phyloP scores from a whole-genome alignment of 176 grass and related monocot species.

The bread wheat (Triticum aestivum) region DNA sequence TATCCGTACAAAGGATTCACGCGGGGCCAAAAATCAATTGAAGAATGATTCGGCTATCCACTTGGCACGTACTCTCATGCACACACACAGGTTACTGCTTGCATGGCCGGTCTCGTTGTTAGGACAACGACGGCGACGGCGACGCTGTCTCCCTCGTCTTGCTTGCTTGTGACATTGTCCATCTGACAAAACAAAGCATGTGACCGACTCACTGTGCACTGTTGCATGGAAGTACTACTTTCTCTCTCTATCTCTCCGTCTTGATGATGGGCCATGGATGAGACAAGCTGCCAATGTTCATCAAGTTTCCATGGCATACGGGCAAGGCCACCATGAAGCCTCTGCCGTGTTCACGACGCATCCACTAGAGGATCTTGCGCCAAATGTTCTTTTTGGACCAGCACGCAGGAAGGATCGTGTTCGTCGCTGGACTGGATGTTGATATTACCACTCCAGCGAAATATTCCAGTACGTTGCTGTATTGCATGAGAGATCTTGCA shows the following conservation, averaged over 20 bases:
- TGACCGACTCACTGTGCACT: too few species aligned
- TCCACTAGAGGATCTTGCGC: background rate
- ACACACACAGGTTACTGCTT: background rate
- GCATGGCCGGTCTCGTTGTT: background rate
- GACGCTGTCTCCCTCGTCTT: background rate
- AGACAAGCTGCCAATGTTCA: background rate
- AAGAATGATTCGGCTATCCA: background rate
- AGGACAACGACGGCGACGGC: background rate
- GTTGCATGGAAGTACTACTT: background rate
- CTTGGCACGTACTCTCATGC: background rate
- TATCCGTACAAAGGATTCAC: background rate
- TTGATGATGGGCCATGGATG: background rate
- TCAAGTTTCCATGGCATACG: conserved; percentile 4
- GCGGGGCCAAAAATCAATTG: background rate
- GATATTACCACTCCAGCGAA: too few species aligned
- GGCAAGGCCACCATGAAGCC: background rate
- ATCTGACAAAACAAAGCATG: background rate
- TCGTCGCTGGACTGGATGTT: background rate
- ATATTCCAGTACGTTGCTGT: background rate
- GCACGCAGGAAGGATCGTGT: background rate
- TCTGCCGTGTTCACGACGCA: background rate
- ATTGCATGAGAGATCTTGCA: too few species aligned
- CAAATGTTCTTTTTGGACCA: background rate
- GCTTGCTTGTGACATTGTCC: background rate
- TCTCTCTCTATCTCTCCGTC: too few species aligned